phyloP scores from a whole-genome alignment of 2,329 filamentous ascomycete species.

The Rhynchosporium graminicola region DNA sequence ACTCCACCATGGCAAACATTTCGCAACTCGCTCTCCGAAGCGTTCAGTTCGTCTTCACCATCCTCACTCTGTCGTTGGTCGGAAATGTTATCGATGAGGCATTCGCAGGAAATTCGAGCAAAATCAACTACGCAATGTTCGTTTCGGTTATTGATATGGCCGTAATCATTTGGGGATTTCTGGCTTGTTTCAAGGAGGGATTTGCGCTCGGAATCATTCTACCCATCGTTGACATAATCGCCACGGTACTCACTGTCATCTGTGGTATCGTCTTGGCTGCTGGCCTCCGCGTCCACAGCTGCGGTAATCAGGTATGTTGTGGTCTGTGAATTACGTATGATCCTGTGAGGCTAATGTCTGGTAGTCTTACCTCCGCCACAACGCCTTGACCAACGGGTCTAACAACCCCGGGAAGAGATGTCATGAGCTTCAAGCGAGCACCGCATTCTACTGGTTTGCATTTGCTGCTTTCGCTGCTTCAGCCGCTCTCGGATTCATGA shows the following conservation, averaged over 20 bases:
- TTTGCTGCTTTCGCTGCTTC: constrained; percentile 62
- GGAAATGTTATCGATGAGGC: constrained; percentile 50
- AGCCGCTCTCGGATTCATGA: constrained; percentile 48
- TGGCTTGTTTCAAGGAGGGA: constrained; percentile 54
- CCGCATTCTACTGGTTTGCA: constrained; percentile 79
- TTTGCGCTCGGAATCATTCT: constrained; percentile 53
- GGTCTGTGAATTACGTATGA: background rate
- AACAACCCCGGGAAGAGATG: constrained; percentile 63
- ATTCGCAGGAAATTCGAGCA: constrained; percentile 61
- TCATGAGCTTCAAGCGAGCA: constrained; percentile 72
- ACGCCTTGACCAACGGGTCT: constrained; percentile 62
- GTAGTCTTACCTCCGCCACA: constrained; percentile 45
- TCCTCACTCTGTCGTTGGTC: constrained; percentile 38
- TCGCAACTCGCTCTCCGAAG: constrained; percentile 32
- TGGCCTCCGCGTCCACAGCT: constrained; percentile 69
- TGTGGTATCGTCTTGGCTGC: constrained; percentile 69
- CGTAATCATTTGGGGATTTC: constrained; percentile 62
- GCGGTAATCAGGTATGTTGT: constrained; percentile 55
- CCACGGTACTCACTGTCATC: constrained; percentile 68
- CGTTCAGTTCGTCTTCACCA: constrained; percentile 36
- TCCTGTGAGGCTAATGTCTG: background rate
- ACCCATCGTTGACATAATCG: constrained; percentile 57
- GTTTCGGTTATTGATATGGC: constrained; percentile 67
- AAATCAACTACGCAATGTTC: constrained; percentile 64
- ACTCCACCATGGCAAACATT: constrained; percentile 29